A percentile compares a stretch with the other conserved stretches of the same genome.
Evolutionary conservation across 2,329 filamentous ascomycete genomes (phyloP).

Genomic region (Neonectria ditissima): DNA sequence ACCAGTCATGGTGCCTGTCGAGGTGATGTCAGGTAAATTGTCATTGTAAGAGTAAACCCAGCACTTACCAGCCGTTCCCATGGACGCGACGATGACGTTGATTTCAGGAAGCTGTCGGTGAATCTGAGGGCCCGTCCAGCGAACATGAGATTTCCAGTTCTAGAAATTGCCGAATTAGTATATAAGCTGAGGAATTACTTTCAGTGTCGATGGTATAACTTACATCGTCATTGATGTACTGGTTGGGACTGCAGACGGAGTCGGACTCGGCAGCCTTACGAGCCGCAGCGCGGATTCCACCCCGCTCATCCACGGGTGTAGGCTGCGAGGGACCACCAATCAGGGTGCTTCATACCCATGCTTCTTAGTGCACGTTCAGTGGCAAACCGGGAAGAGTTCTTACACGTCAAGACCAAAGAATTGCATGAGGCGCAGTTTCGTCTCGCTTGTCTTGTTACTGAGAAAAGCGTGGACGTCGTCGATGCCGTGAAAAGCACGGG

Average conservation of each 20-base stretch:
- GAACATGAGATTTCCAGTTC: conserved; percentile 66
- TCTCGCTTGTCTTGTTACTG: conserved; percentile 60
- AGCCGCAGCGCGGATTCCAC: conserved; percentile 48
- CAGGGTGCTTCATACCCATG: conserved; percentile 39
- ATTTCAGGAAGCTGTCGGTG: conserved; percentile 67
- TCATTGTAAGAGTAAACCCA: too few relatives aligned
- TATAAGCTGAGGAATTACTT: rapidly evolving
- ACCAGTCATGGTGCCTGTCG: conserved; percentile 58
- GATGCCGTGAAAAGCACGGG: conserved; percentile 53
- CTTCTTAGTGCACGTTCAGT: conserved; percentile 9
- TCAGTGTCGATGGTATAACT: not conserved
- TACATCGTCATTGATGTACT: conserved; percentile 51
- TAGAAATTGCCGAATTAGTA: conserved; percentile 35
- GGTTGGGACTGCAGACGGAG: conserved; percentile 47
- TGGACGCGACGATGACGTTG: conserved; percentile 65
- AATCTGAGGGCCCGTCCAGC: conserved; percentile 71
- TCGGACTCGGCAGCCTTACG: conserved; percentile 47
- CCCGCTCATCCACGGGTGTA: conserved; percentile 48
- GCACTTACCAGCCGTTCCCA: conserved; percentile 59
- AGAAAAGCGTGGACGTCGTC: conserved; percentile 57
- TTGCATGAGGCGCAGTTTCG: conserved; percentile 48
- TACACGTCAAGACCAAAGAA: conserved; percentile 51
- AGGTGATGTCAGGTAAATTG: not conserved
- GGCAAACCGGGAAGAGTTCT: conserved; percentile 11
- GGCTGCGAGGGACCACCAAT: conserved; percentile 51